Percentiles rank a stretch among this genome's conserved stretches.
These are phyloP conservation scores for Cyclostephanos invisitatus DNA, from an alignment of 108 stramenopile species.

Conservation along the genomic window DNA sequence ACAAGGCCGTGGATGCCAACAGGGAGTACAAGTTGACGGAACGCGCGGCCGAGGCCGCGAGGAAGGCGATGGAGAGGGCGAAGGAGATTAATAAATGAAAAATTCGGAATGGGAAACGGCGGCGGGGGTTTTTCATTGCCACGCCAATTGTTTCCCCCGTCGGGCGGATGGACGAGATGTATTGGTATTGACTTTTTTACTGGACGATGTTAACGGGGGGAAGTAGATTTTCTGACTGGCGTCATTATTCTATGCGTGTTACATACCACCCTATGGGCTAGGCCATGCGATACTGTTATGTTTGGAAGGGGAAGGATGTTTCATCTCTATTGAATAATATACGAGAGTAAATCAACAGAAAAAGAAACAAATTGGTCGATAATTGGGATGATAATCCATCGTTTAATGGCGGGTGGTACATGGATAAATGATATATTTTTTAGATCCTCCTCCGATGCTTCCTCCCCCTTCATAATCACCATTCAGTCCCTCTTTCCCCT, in stretches of 20 bases:
- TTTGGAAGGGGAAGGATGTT: no score
- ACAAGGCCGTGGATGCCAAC: constrained; percentile 52
- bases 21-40: constrained; percentile 52
- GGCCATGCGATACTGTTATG: no score
- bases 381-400: not conserved
- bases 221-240: no score
- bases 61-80: constrained; percentile 48
- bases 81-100: constrained; percentile 17
- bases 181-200: no score
- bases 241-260: no score
- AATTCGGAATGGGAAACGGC: no score
- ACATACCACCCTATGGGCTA: no score
- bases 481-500: constrained; percentile 48
- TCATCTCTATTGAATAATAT: no score
- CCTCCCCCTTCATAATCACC: not conserved
- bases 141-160: no score
- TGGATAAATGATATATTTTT: not conserved
- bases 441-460: not conserved
- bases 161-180: not conserved
- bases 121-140: not conserved
- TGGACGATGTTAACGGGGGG: no score
- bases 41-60: constrained; percentile 43
- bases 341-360: no score
- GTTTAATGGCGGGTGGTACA: not conserved
- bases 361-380: no score